phyloP scores from a whole-genome alignment of 1,139 yeast genomes.

The Scheffersomyces illinoinensis region DNA sequence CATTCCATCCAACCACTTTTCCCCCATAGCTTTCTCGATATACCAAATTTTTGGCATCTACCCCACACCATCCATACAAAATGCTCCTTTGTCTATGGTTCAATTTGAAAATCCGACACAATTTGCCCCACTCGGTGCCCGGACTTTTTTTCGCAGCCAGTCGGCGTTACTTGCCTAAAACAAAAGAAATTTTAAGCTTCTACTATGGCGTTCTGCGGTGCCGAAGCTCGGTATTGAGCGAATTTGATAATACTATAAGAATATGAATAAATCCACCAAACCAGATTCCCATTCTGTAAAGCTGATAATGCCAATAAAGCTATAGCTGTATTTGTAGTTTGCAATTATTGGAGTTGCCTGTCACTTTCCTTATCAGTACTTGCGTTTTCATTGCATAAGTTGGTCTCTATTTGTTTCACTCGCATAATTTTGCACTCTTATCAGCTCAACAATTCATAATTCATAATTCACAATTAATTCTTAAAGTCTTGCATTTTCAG shows the following conservation, averaged over 20 bases:
- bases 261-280: neutral
- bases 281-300: neutral
- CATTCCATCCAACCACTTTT: neutral
- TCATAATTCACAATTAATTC: neutral
- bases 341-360: neutral
- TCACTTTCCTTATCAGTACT: neutral
- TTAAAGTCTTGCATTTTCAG: neutral
- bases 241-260: neutral
- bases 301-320: neutral
- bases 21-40: neutral
- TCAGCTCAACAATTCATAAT: neutral
- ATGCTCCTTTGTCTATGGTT: neutral
- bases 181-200: neutral
- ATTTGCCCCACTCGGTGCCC: neutral
- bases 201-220: neutral
- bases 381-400: neutral
- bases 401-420: neutral
- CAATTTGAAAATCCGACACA: neutral
- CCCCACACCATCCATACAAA: neutral
- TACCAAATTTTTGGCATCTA: neutral
- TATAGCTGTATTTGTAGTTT: neutral
- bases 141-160: neutral
- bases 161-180: neutral
- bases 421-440: neutral
- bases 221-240: neutral